These are phyloP conservation scores for Polymyxa betae DNA, from an alignment of 208 protist genomes.

Conservation along the genomic window DNA sequence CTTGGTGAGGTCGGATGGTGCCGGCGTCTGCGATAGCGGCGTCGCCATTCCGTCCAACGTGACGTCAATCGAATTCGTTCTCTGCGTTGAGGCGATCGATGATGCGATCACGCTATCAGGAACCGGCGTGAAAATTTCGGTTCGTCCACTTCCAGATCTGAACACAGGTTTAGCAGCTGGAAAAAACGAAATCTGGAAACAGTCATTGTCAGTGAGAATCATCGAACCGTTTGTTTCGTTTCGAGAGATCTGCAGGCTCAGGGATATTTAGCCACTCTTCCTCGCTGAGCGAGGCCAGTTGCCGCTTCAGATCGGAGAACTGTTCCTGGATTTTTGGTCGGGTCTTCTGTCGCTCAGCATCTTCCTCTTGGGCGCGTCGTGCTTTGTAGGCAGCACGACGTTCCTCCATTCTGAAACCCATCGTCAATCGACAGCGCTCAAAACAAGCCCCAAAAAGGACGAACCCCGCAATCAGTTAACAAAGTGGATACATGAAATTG, in stretches of 20 bases:
- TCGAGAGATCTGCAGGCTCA: constrained; percentile 58
- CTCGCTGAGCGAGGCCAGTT: constrained; percentile 36
- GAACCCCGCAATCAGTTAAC: too few species aligned
- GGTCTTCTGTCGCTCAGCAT: constrained; percentile 63
- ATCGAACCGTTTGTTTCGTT: constrained; percentile 53
- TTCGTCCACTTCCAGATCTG: neutral
- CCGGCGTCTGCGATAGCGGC: neutral
- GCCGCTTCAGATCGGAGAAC: constrained; percentile 80
- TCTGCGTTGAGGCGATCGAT: constrained; percentile 18
- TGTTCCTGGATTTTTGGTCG: constrained; percentile 81
- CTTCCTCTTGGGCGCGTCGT: constrained; percentile 65
- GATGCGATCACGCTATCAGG: constrained; percentile 56
- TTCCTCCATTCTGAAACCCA: constrained; percentile 76
- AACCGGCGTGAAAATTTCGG: constrained; percentile 59
- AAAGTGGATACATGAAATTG: too few species aligned
- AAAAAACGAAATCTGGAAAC: constrained; percentile 27
- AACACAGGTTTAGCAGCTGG: too few species aligned
- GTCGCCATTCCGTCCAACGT: constrained; percentile 52
- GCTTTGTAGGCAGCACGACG: constrained; percentile 69
- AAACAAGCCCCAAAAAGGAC: too few species aligned
- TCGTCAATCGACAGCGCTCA: constrained; percentile 68
- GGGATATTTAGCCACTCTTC: constrained; percentile 53
- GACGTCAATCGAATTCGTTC: neutral
- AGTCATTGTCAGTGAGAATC: neutral
- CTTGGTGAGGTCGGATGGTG: constrained; percentile 56